phyloP scores from a whole-genome alignment of 2,329 filamentous ascomycete species.

The Didymella keratinophila region DNA sequence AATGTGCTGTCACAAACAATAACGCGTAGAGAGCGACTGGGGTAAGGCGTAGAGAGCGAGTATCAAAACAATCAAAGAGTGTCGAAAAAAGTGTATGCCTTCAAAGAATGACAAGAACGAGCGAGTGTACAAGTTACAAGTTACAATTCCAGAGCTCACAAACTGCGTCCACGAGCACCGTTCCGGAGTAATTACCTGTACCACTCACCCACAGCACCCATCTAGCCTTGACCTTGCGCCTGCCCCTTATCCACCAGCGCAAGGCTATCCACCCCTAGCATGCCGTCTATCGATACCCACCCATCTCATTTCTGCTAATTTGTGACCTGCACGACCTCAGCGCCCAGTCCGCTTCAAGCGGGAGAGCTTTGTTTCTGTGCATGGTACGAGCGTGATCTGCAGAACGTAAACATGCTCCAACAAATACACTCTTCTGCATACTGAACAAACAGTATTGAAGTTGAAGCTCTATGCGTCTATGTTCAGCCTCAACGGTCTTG shows the following conservation, averaged over 20 bases:
- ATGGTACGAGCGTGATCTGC: conserved; percentile 1
- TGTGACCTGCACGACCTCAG: conserved; percentile 46
- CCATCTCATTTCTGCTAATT: conserved; percentile 47
- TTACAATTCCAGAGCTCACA: too few relatives aligned
- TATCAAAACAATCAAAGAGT: conserved; percentile 27
- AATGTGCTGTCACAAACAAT: conserved; percentile 23
- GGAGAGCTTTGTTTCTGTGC: neutral
- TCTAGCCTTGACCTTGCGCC: conserved; percentile 1
- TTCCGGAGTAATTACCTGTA: conserved; percentile 30
- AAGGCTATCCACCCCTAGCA: conserved; percentile 24
- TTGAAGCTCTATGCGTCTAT: neutral
- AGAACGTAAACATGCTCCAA: neutral
- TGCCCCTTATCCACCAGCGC: neutral
- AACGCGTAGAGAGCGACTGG: conserved; percentile 39
- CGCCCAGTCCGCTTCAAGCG: conserved; percentile 33
- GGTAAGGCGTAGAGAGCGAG: conserved; percentile 36
- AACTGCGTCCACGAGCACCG: conserved; percentile 18
- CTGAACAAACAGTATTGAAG: too few relatives aligned
- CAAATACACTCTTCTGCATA: neutral
- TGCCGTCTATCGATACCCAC: conserved; percentile 45
- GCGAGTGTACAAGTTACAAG: conserved; percentile 4
- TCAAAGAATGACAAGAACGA: conserved; percentile 19
- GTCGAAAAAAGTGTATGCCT: conserved; percentile 33
- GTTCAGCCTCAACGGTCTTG: neutral
- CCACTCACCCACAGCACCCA: conserved; percentile 18